A percentile compares a stretch with the other conserved stretches of the same genome.
These are phyloP conservation scores for Cyberlindnera sargentensis DNA, from an alignment of 805 yeast genomes.

Conservation along the genomic window DNA sequence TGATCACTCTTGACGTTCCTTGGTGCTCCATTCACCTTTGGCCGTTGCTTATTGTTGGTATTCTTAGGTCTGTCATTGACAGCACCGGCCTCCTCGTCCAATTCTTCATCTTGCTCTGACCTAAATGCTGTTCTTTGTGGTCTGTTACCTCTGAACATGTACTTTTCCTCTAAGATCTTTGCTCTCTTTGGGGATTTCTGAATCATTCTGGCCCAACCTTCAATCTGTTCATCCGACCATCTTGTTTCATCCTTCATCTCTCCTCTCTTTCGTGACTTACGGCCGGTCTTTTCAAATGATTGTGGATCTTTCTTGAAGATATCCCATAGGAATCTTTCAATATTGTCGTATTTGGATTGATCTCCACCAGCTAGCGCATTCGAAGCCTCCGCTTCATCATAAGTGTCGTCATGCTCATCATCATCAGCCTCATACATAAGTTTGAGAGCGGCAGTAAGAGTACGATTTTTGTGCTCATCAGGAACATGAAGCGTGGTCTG, in stretches of 20 bases:
- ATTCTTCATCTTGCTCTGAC: background rate
- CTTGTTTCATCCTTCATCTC: slow-evolving; percentile 43
- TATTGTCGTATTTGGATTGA: slow-evolving; percentile 27
- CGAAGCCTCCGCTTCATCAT: slow-evolving; percentile 42
- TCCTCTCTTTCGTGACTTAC: slow-evolving; percentile 47
- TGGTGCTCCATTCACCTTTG: no score
- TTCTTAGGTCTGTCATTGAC: no score
- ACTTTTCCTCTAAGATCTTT: slow-evolving; percentile 55
- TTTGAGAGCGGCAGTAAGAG: slow-evolving; percentile 52
- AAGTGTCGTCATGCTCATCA: slow-evolving; percentile 80
- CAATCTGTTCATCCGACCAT: slow-evolving; percentile 89
- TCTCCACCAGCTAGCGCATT: slow-evolving; percentile 11
- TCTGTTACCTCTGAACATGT: slow-evolving; percentile 39
- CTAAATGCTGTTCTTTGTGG: slow-evolving; percentile 20
- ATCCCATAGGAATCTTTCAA: slow-evolving; percentile 52
- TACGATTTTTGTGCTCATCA: slow-evolving; percentile 47
- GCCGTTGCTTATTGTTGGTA: no score
- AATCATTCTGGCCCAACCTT: slow-evolving; percentile 86
- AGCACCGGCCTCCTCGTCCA: background rate
- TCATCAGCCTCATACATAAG: slow-evolving; percentile 69
- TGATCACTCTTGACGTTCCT: slow-evolving; percentile 25
- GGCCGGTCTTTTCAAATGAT: slow-evolving; percentile 38
- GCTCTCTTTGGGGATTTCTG: slow-evolving; percentile 57
- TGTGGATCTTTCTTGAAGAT: slow-evolving; percentile 44
- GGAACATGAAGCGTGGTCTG: slow-evolving; percentile 25